Evolutionary conservation across 2,329 filamentous ascomycete genomes (phyloP).

Genomic region (Ophiognomonia clavigignenti-juglandacearum): DNA sequence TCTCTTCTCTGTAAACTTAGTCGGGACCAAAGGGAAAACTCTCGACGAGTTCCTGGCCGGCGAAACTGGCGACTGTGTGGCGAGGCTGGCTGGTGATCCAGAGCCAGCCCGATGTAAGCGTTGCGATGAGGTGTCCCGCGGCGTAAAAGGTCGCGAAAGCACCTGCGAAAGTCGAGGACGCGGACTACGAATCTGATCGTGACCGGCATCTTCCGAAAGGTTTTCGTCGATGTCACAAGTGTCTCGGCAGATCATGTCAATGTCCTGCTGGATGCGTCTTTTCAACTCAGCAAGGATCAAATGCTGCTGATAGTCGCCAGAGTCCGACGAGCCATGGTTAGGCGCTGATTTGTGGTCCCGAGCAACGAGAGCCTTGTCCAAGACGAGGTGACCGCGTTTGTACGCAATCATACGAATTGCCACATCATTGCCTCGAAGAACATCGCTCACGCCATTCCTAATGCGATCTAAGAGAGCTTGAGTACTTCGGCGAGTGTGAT

Average conservation of each 20-base stretch:
- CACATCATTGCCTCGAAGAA: constrained; percentile 41
- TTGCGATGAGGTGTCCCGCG: not conserved
- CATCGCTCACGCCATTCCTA: constrained; percentile 44
- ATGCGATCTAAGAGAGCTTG: constrained; percentile 47
- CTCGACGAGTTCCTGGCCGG: constrained; percentile 7
- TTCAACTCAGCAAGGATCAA: constrained; percentile 35
- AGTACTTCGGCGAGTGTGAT: constrained; percentile 39
- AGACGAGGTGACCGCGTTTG: constrained; percentile 48
- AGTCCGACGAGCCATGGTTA: not conserved
- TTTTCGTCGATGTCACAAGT: constrained; percentile 40
- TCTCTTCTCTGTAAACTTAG: constrained; percentile 10
- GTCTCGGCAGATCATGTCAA: constrained; percentile 46
- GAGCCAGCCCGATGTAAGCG: not conserved
- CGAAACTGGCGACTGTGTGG: not conserved
- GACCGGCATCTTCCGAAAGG: constrained; percentile 20
- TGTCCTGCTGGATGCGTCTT: constrained; percentile 41
- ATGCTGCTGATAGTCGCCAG: constrained; percentile 19
- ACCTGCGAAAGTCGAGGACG: not conserved
- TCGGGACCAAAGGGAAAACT: constrained; percentile 21
- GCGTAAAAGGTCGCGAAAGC: constrained; percentile 3
- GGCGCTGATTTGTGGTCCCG: constrained; percentile 27
- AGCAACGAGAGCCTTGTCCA: constrained; percentile 44
- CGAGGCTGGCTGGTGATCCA: constrained; percentile 4
- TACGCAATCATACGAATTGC: constrained; percentile 42
- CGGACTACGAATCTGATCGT: constrained; percentile 6